Base-by-base conservation (phyloP, 805 yeast species). In the Saturnispora dispora region DNA sequence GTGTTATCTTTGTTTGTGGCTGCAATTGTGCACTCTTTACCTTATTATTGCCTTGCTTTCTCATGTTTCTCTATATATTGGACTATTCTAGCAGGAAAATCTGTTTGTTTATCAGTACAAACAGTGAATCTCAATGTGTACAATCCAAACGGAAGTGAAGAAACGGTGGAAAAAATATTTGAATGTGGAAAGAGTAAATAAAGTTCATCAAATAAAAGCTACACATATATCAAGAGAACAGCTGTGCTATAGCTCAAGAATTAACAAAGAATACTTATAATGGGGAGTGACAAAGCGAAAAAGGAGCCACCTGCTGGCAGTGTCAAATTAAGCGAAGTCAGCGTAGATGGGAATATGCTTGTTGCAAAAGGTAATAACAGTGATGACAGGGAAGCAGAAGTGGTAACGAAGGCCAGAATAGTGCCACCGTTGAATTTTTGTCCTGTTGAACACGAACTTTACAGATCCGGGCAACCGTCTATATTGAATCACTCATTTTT, bases 351-450 rank as follows among this genome's bases (percentile, higher is more conserved):
- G 7, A 22, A 35, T 22, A 37, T 30, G n/a, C 32, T 42, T 17
- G 23, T 33, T 42, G 41, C 20, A 36, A 25, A 10, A 32, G 36
- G n/a, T 13, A n/a, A 25, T 5, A 36, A 6, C 13, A 8, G 10
- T 2, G 5, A 6, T 25, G 41, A 5, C 13, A 80, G 87, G 0
- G 91, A 93, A 7, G 64, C 73, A 39, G 69, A 78, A 10, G 28
- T 25, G 56, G 69, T 88, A 44, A 82, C 18, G 4, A 37, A 37
- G 13, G 20, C 41, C 10, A 37, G 41, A 37, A 37, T 88, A 23
- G 90, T 93, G 3, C 99, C 99, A 3, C 99, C 99, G 0, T 69
- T 90, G 57, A 93, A 93, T 68, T 91, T 91, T 65, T 85, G 96
- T 57, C 96, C 98, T 0, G 98, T 93, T 13, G 98, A 93, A 63